These are phyloP conservation scores for Coniochaeta hoffmannii DNA, from an alignment of 2,329 filamentous ascomycete species.

Conservation along the genomic window DNA sequence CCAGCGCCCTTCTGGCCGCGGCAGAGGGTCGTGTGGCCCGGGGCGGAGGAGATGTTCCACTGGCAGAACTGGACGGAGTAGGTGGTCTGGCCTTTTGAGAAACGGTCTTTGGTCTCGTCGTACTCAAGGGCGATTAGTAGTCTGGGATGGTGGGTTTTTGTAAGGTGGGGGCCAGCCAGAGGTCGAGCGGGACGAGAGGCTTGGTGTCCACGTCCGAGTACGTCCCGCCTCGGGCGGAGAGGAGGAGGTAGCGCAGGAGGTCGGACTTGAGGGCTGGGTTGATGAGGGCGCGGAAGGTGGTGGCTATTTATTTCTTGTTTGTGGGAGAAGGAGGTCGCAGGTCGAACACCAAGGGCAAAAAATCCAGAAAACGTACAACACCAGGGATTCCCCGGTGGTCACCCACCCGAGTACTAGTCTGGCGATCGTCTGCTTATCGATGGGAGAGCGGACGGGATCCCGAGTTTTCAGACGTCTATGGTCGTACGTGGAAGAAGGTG, in stretches of 20 bases:
- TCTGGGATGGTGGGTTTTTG: not conserved
- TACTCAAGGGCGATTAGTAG: conserved; percentile 7
- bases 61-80: conserved; percentile 8
- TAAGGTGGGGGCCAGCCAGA: not conserved
- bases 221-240: conserved; percentile 4
- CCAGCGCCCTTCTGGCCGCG: not conserved
- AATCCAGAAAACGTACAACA: too few relatives aligned
- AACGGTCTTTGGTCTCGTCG: conserved; percentile 3
- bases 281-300: conserved; percentile 6
- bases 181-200: not conserved
- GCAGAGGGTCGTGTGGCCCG: conserved; percentile 3
- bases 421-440: too few relatives aligned
- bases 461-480: too few relatives aligned
- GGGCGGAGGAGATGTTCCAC: conserved; percentile 8
- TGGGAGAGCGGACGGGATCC: too few relatives aligned
- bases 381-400: too few relatives aligned
- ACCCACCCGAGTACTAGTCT: too few relatives aligned
- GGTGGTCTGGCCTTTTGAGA: not conserved
- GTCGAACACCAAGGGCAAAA: too few relatives aligned
- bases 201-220: conserved; percentile 7
- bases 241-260: conserved; percentile 8
- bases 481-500: too few relatives aligned
- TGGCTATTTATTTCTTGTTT: conserved; percentile 9
- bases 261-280: conserved; percentile 11
- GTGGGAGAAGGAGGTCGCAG: conserved; percentile 9